Conservation (phyloP, 75 land plant species). For the Picea sitchensis region DNA sequence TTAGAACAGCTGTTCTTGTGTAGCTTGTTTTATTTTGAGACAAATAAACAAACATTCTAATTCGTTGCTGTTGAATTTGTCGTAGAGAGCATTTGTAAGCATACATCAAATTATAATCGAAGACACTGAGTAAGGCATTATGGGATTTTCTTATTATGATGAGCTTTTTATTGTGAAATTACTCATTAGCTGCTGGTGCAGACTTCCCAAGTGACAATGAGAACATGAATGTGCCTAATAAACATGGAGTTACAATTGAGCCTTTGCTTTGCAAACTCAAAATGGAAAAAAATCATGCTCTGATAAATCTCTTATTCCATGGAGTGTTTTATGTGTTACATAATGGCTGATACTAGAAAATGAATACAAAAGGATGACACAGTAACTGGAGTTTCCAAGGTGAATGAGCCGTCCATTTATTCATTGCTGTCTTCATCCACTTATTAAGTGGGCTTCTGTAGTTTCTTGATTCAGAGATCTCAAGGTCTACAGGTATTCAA, state of each 20-base stretch:
- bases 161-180: not conserved
- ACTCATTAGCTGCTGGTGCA: not conserved
- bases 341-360: not conserved
- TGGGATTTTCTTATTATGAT: not conserved
- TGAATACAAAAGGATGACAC: not conserved
- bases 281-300: not conserved
- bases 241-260: no score
- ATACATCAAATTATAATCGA: not conserved
- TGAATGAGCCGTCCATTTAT: not conserved
- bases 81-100: not conserved
- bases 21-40: not conserved
- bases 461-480: not conserved
- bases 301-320: not conserved
- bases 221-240: not conserved
- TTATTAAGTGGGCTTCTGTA: not conserved
- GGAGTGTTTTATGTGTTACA: not conserved
- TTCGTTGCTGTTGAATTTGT: not conserved
- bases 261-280: not conserved
- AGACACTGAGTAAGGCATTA: not conserved
- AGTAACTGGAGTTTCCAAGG: not conserved
- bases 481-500: not conserved
- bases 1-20: not conserved
- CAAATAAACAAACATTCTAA: not conserved
- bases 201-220: no score
- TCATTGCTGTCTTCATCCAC: no score